Evolutionary conservation across 495 filamentous ascomycete genomes (phyloP), one percentile per base, ranked within the genome.

Genomic region (Chaetomium tenue): DNA sequence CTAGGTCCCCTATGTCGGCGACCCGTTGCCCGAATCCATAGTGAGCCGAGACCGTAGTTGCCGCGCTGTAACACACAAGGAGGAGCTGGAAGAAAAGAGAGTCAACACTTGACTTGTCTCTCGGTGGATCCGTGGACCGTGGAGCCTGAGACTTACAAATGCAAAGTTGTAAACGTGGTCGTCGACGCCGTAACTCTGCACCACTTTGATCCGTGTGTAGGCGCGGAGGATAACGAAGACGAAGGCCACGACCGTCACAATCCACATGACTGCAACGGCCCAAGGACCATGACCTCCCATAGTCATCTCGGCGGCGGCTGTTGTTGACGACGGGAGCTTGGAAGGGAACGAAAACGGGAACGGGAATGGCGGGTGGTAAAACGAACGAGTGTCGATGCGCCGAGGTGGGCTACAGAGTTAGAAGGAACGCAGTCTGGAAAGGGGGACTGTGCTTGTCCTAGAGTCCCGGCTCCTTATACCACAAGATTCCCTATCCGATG

Each of bases 151-250:
- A 51, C 48, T 25, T 5, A 51, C 48, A 15, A 51, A 51, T 51
- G 48, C 48, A 51, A 51, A 51, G 48, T 51, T 51, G 48, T 51
- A 51, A 23, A 51, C 48, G 9, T 51, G 48, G 48, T 51, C 48
- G 48, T 51, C 48, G 12, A 51, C 25, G 22, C 22, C 48, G n/a
- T 22, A 25, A 25, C 22, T 51, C 12, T 51, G 22, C 3, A 51
- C 48, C 13, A 51, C 20, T 4, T 15, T 3, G 0, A 25, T 26
- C 22, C 48, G 48, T 51, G 48, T 51, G 23, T 51, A 51, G 8
- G 12, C 22, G 48, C 48, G 48, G 23, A 51, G 48, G 23, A 16
- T 9, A 2, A 51, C 48, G 16, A 51, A 51, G 23, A 51, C 23
- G 22, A 26, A 4, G 23, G 48, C 23, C 48, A 51, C 48, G 15